Percentiles rank a stretch among this genome's conserved stretches.
phyloP scores from a whole-genome alignment of 495 filamentous ascomycete species.

The Viridothelium virens region DNA sequence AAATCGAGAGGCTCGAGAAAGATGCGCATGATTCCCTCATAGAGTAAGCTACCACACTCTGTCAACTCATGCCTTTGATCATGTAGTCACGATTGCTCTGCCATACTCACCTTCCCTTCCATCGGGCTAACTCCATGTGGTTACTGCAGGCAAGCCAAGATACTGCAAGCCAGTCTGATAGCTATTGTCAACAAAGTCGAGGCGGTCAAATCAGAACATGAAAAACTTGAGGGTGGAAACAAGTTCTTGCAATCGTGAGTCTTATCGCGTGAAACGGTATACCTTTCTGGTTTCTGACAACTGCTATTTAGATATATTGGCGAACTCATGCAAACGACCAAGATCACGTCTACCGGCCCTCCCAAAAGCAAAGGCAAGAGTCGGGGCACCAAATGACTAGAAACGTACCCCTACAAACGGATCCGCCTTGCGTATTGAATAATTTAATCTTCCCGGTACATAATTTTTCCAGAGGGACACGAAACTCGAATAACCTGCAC shows the following conservation, averaged over 20 bases:
- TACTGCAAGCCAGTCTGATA: constrained; percentile 76
- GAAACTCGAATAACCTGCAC: neutral
- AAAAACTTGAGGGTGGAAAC: constrained; percentile 91
- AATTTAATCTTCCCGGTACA: neutral
- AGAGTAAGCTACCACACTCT: constrained; percentile 39
- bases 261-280: neutral
- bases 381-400: constrained; percentile 16
- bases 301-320: constrained; percentile 50
- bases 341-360: constrained; percentile 56
- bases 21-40: constrained; percentile 64
- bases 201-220: constrained; percentile 84
- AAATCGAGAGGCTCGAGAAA: constrained; percentile 74
- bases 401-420: neutral
- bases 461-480: neutral
- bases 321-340: constrained; percentile 72
- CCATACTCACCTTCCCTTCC: neutral
- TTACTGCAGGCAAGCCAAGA: constrained; percentile 67
- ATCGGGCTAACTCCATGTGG: constrained; percentile 7
- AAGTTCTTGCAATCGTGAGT: constrained; percentile 69
- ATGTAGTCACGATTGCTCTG: neutral
- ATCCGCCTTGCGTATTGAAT: neutral
- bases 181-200: constrained; percentile 89
- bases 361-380: constrained; percentile 35
- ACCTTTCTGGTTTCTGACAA: constrained; percentile 10
- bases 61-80: neutral